Evolutionary conservation across 1,284 basidiomycete species (phyloP).

Genomic region (Vanrija humicola): DNA sequence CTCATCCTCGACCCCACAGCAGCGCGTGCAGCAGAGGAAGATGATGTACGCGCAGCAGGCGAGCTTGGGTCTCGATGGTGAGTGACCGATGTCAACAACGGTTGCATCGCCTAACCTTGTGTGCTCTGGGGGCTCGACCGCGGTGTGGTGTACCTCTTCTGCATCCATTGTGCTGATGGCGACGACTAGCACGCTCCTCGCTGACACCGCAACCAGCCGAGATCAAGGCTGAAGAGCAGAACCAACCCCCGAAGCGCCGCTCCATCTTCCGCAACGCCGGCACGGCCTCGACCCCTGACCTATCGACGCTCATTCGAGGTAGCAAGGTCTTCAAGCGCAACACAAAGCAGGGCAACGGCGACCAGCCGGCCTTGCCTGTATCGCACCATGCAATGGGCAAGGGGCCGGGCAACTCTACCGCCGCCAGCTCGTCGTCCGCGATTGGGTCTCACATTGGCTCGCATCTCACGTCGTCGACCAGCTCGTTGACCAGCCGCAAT

Average conservation of each 20-base stretch:
- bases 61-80: constrained; percentile 40
- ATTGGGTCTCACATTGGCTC: not conserved
- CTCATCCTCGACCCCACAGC: not conserved
- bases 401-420: not conserved
- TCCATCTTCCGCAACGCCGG: constrained; percentile 82
- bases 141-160: not conserved
- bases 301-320: constrained; percentile 67
- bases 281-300: constrained; percentile 80
- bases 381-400: constrained; percentile 4
- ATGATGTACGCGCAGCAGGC: constrained; percentile 16
- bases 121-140: not conserved
- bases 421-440: constrained; percentile 2
- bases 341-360: constrained; percentile 44
- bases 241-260: constrained; percentile 56
- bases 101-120: not conserved
- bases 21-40: constrained; percentile 10
- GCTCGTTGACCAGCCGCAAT: not conserved
- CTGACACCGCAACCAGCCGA: constrained; percentile 19
- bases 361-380: constrained; percentile 28
- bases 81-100: constrained; percentile 8
- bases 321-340: constrained; percentile 3
- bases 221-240: constrained; percentile 22
- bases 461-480: not conserved
- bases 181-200: not conserved
- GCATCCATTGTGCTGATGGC: not conserved